Evolutionary conservation across 768 basidiomycete species (phyloP), one percentile per base, ranked within the genome.

Genomic region (Phlegmacium glaucopus): DNA sequence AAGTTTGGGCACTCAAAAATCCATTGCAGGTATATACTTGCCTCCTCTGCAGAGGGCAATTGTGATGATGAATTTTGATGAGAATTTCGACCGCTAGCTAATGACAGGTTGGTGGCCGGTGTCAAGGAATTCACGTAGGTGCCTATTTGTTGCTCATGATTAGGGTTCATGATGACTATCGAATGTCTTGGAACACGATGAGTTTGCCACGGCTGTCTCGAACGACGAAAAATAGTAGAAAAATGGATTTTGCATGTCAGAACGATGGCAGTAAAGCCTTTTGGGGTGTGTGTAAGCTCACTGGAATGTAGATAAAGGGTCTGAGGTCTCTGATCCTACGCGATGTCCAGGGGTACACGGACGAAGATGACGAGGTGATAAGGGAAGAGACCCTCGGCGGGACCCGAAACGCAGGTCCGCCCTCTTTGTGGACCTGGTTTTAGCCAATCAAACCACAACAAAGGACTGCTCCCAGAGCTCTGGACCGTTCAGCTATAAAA

Each of bases 311-410:
- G 52, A 51, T 48, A 56, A 57, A 59, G 55, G 48, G 15, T 60
- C 22, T 3, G 22, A 22, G 64, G 64, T 63, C 61, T 62, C 57
- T 61, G 64, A 62, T 61, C 57, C 52, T 56, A 54, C 34, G 54
- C 57, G 55, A 55, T 62, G 61, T 65, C 62, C 59, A 57, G 59
- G 53, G 57, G 58, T 63, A 60, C 57, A 61, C 59, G 61, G 61
- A 62, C 56, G 47, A 59, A 22, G 22, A 22, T 54, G 59, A 60
- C 52, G 51, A 55, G 44, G 54, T 41, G 52, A 52, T 50, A 49
- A 53, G 46, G 48, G 43, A 55, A 54, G 54, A 60, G 59, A 60
- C 59, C 58, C 44, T 51, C 52, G 51, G 52, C 48, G 52, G 50
- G 58, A 55, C 52, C 56, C 55, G 53, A 49, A 37, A 22, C 22